Conservation (phyloP, 2,329 filamentous ascomycete species). For the Samsoniella hepiali region DNA sequence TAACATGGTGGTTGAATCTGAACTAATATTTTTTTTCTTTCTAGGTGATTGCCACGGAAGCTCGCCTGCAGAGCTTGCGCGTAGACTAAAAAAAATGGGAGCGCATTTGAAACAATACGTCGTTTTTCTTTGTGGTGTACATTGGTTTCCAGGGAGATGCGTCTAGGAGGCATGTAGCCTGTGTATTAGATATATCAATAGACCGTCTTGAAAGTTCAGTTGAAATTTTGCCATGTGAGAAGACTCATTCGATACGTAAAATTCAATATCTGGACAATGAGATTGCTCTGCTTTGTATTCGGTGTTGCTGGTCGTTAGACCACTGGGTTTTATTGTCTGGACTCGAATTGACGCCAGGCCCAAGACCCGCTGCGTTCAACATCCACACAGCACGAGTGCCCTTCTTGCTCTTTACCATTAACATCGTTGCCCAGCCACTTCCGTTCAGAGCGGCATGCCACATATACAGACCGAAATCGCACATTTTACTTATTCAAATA, state of each 20-base stretch:
- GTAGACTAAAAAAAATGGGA: constrained; percentile 63
- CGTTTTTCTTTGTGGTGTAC: constrained; percentile 38
- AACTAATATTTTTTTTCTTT: constrained; percentile 25
- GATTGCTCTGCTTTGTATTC: background rate
- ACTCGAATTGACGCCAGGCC: background rate
- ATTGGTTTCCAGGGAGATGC: constrained; percentile 26
- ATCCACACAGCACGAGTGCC: background rate
- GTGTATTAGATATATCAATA: constrained; percentile 36
- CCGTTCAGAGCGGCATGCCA: background rate
- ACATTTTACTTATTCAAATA: background rate
- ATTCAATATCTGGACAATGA: background rate
- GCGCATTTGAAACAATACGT: constrained; percentile 16
- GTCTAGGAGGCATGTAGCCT: constrained; percentile 29
- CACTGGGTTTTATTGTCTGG: background rate
- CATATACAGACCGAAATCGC: background rate
- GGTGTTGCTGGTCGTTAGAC: background rate
- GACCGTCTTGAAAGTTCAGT: constrained; percentile 21
- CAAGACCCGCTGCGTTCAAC: background rate
- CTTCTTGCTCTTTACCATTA: background rate
- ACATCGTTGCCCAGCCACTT: background rate
- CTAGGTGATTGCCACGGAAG: constrained; percentile 85
- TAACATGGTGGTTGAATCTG: constrained; percentile 6
- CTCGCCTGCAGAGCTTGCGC: constrained; percentile 80
- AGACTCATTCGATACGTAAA: background rate
- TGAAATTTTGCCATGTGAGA: background rate